Conservation (phyloP, 208 protist species). For the Endotrypanum monterogeii region DNA sequence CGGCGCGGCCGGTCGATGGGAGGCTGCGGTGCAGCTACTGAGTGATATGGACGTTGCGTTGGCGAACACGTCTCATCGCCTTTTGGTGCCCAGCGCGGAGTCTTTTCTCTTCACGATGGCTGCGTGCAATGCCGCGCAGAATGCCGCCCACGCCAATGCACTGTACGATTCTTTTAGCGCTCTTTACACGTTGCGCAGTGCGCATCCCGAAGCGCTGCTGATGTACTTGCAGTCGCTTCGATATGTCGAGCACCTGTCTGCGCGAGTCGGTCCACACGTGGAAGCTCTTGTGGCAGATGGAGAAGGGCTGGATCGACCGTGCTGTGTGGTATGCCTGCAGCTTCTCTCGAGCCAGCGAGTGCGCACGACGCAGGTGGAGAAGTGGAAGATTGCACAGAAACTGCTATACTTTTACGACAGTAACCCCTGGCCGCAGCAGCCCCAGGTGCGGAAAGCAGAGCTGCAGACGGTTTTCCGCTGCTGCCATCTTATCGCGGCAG, state of each 20-base stretch:
- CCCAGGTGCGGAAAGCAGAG: slow-evolving; percentile 63
- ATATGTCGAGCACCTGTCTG: slow-evolving; percentile 37
- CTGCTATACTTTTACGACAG: slow-evolving; percentile 59
- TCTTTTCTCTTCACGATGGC: slow-evolving; percentile 73
- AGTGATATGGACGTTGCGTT: slow-evolving; percentile 42
- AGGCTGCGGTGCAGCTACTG: slow-evolving; percentile 56
- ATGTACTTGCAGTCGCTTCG: slow-evolving; percentile 73
- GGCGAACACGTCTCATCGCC: slow-evolving; percentile 41
- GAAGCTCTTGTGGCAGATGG: slow-evolving; percentile 50
- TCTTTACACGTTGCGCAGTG: slow-evolving; percentile 52
- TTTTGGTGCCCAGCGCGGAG: slow-evolving; percentile 78
- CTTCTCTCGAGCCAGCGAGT: slow-evolving; percentile 54
- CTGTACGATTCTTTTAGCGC: slow-evolving; percentile 38
- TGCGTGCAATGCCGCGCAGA: slow-evolving; percentile 56
- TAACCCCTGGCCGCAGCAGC: slow-evolving; percentile 75
- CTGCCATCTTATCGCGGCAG: slow-evolving; percentile 56
- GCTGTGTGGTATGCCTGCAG: slow-evolving; percentile 71
- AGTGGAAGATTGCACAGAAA: slow-evolving; percentile 34
- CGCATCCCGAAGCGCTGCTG: slow-evolving; percentile 73
- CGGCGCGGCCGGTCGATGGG: slow-evolving; percentile 55
- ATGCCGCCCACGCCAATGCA: slow-evolving; percentile 55
- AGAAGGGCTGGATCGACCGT: slow-evolving; percentile 63
- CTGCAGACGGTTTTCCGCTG: slow-evolving; percentile 83
- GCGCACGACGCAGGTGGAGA: slow-evolving; percentile 21
- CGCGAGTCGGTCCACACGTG: slow-evolving; percentile 36